These are phyloP conservation scores for Russula sp. DNA, from an alignment of 768 basidiomycete genomes.

Conservation along the genomic window DNA sequence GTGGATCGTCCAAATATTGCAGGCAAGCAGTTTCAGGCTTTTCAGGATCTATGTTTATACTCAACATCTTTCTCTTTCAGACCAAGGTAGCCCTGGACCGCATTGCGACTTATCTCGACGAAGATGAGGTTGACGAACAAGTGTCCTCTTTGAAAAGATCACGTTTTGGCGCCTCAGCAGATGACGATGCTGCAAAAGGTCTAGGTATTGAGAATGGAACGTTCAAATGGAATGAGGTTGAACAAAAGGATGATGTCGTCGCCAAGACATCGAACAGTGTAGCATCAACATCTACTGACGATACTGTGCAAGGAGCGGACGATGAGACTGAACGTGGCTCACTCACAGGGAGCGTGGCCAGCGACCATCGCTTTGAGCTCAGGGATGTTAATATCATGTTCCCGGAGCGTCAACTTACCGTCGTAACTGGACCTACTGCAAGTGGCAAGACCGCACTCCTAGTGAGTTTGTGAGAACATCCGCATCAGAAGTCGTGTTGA, in stretches of 20 bases:
- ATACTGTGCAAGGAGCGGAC: conserved; percentile 27
- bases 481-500: neutral
- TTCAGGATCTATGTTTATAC: neutral
- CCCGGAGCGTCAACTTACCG: conserved; percentile 65
- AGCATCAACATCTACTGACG: conserved; percentile 6
- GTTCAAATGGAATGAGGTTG: conserved; percentile 57
- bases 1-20: conserved; percentile 75
- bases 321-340: conserved; percentile 32
- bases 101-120: conserved; percentile 57
- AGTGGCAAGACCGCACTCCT: conserved; percentile 80
- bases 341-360: conserved; percentile 24
- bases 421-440: conserved; percentile 78
- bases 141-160: conserved; percentile 54
- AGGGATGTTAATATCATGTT: conserved; percentile 64
- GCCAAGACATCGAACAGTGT: conserved; percentile 27
- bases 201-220: conserved; percentile 51
- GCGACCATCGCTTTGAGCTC: conserved; percentile 61
- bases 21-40: conserved; percentile 36
- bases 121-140: conserved; percentile 60
- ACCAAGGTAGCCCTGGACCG: conserved; percentile 57
- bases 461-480: conserved; percentile 39
- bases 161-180: conserved; percentile 31
- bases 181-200: conserved; percentile 35
- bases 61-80: conserved; percentile 32
- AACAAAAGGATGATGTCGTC: conserved; percentile 36